Evolutionary conservation across 148 eudicot species (phyloP), one percentile per base, ranked within the genome.

Genomic region (Cornus kousa): DNA sequence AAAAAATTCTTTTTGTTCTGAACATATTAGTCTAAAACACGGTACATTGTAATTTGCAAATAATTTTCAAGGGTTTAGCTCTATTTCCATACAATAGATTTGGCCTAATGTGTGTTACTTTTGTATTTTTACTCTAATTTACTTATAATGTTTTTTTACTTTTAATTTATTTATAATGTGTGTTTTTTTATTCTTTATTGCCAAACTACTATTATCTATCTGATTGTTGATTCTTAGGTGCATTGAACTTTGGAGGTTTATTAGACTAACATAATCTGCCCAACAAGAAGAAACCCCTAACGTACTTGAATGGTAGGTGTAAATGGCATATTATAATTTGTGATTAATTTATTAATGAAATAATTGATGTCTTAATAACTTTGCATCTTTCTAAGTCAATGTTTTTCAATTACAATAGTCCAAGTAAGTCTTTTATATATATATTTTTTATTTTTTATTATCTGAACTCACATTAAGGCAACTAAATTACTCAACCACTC

Each of bases 381-480:
- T 19, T 0, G 19, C 23, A n/a, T 62, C 23, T 20, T 12, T 14
- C 59, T 50, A 53, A 53, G 4, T 53, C 19, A 53, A 53, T 14
- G 57, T 6, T 43, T 43, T 6, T 9, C 48, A 43, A 6, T 6
- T 43, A 4, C 10, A 3, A 6, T 43, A 5, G 48, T n/a, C n/a
- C n/a, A n/a, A n/a, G n/a, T n/a, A n/a, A n/a, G n/a, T n/a, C n/a
- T n/a, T n/a, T n/a, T n/a, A n/a, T n/a, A n/a, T n/a, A n/a, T n/a
- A n/a, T n/a, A n/a, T n/a, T n/a, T n/a, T n/a, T n/a, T n/a, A n/a
- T n/a, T 5, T 2, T 60, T 60, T 72, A 71, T 79, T 78, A 8
- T 74, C 91, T 88, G 80, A 35, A 35, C 37, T 35, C 37, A 35
- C 37, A 35, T 35, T 35, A 35, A 48, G 53, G 53, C 53, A 5